These are phyloP conservation scores for Heliamphora pulchella DNA, from an alignment of 179 eudicot genomes.

Conservation along the genomic window DNA sequence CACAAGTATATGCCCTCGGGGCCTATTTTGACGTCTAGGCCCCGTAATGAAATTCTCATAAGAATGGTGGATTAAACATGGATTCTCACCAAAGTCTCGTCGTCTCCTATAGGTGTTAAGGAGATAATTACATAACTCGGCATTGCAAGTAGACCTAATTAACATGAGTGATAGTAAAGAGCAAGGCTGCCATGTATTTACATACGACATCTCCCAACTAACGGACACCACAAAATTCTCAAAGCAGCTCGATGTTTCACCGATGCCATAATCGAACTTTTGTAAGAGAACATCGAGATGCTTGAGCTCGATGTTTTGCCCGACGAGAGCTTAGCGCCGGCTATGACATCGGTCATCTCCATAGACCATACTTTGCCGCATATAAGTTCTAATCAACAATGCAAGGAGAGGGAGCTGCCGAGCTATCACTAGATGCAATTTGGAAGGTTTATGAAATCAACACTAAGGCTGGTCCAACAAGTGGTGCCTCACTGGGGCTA, in stretches of 20 bases:
- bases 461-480: slow-evolving; percentile 36
- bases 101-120: neutral
- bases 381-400: slow-evolving; percentile 35
- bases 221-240: too few species aligned
- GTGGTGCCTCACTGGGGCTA: slow-evolving; percentile 38
- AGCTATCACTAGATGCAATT: slow-evolving; percentile 27
- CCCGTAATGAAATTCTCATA: neutral
- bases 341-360: too few species aligned
- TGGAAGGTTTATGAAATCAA: slow-evolving; percentile 35
- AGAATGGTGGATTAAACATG: neutral
- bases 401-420: slow-evolving; percentile 38
- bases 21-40: neutral
- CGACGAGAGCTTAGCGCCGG: slow-evolving; percentile 28
- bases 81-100: neutral
- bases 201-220: slow-evolving; percentile 28
- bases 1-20: slow-evolving; percentile 7
- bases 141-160: too few species aligned
- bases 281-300: slow-evolving; percentile 22
- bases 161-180: slow-evolving; percentile 18
- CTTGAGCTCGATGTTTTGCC: slow-evolving; percentile 40
- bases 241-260: too few species aligned
- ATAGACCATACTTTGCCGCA: too few species aligned
- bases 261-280: slow-evolving; percentile 20
- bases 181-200: slow-evolving; percentile 41
- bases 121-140: too few species aligned